Base-by-base conservation (phyloP, 352 stramenopile genomes). In the Globisporangium mamillatum region DNA sequence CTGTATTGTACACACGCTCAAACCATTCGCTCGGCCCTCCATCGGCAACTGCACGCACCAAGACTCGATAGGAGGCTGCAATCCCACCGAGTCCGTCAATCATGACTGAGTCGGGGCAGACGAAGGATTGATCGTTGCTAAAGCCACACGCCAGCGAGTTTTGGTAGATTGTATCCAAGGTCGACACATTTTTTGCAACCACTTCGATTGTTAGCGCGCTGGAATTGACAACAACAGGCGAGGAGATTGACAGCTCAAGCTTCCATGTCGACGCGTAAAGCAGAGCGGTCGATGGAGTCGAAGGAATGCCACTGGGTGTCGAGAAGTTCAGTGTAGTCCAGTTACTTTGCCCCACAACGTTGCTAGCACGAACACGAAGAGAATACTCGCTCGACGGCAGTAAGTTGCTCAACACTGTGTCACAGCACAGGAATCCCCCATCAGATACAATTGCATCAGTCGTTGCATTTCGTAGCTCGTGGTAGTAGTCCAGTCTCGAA, bases 1-100 rank as follows among this genome's bases (percentile, higher is more conserved):
- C 80, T 2, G 71, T 71, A 12, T 56, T 27, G 25, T 76, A 84
- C 1, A 67, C 65, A 0, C 58, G 7, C 9, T 62, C 75, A 0
- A 46, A 58, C 80, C 80, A 88, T 18, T 38, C 25, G 14, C 78
- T 88, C 10, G 48, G 4, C 1, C 76, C 76, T 12, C 59, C 60
- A 24, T 71, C 69, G 4, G 78, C 76, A 32, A 78, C 61, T 18
- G 78, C 64, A 2, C 78, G 70, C 18, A 76, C 48, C 12, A 63
- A 53, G 1, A 88, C 75, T 16, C 48, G 50, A 60, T 57, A 73
- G 24, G 36, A 66, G 18, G 9, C 72, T 58, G 6, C 46, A n/a
- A 54, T 50, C 27, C 36, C 34, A 34, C 63, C 55, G 5, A 78
- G 44, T 1, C 44, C 61, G 9, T 18, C 48, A 4, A 79, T 63